Evolutionary conservation across 352 stramenopile species (phyloP), one percentile per base, ranked within the genome.

Genomic region (Globisporangium irregulare): DNA sequence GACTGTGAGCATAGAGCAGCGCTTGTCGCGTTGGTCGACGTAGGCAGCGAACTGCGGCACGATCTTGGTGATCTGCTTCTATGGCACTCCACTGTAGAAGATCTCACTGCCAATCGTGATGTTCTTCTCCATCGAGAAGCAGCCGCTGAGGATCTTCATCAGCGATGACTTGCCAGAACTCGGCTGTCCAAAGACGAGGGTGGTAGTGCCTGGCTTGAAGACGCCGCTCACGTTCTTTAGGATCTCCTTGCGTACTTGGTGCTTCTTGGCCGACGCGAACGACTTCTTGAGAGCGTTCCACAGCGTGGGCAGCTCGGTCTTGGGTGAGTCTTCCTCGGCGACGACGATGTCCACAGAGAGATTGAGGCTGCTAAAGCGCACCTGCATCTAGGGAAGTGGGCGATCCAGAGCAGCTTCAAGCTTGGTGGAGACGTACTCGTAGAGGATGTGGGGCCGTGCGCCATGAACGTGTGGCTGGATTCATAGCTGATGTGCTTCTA

Each of bases 91-190:
- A 27, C 79, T 81, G 64, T 77, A 81, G 38, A 60, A 63, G 41
- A 79, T 67, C 24, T 74, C 66, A 1, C 73, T 70, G 12, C 74
- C 68, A 12, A 81, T 41, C 18, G 64, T 46, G 15, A 79, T 66
- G 54, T 70, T 76, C 22, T 67, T 68, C 22, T 53, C 65, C 32
- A 68, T 73, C 0, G 66, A 67, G 46, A 81, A 81, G 46, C 72
- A 62, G 0, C 73, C 73, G 46, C 63, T 69, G 51, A 81, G 53
- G 1, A 76, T 50, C 5, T 77, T 77, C 67, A 82, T 73, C 1
- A 82, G 64, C 14, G 71, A 67, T 8, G 76, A 77, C 56, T 82
- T 82, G 50, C 76, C 76, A 18, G 76, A 82, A 1, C 74, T 63
- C 9, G 73, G 73, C 27, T 81, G 73, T 8, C 76, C 76, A n/a